Evolutionary conservation across 805 yeast genomes (phyloP), one percentile per base, ranked within the genome.

Genomic region (Barnettozyma salicaria): DNA sequence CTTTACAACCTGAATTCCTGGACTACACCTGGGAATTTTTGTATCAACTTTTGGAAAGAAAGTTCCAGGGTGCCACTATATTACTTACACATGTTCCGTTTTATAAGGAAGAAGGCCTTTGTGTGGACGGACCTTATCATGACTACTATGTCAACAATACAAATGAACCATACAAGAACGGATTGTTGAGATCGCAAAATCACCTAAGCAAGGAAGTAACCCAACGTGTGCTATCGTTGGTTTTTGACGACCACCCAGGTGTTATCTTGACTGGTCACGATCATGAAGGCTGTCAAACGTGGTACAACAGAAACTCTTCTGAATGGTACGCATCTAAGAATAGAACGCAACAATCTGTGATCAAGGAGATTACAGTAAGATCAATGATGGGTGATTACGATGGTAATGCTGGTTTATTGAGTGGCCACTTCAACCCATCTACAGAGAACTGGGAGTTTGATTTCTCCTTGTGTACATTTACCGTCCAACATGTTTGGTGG

Each of bases 401-500:
- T 41, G 98, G 98, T 3, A 84, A 82, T 50, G 74, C 88, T 2
- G 98, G 97, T 0, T 61, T 92, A 10, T 61, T 92, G 46, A 80
- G 88, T 1, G 97, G 95, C 2, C 75, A 68, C 36, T 81, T 74
- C 56, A 66, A 76, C 50, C 45, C 60, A 11, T 43, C 40, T 1
- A 44, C 58, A 0, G 49, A 59, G 2, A 49, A 53, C 14, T 82
- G 94, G 90, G 70, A 70, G 13, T 89, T 84, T 64, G 62, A 70
- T 19, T 90, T 76, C 61, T 59, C 72, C 6, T 64, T 81, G 42
- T 92, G 98, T 62, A 80, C 88, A 12, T 90, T 90, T 58, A 71
- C 74, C 2, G 74, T 86, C 9, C 97, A 89, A 61, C 97, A 89
- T 56, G 76, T 83, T 36, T 92, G 98, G 98, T 92, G 98, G 98